Conservation (phyloP, 371 early-diverging fungal genomes). For the Mortierella sp. region DNA sequence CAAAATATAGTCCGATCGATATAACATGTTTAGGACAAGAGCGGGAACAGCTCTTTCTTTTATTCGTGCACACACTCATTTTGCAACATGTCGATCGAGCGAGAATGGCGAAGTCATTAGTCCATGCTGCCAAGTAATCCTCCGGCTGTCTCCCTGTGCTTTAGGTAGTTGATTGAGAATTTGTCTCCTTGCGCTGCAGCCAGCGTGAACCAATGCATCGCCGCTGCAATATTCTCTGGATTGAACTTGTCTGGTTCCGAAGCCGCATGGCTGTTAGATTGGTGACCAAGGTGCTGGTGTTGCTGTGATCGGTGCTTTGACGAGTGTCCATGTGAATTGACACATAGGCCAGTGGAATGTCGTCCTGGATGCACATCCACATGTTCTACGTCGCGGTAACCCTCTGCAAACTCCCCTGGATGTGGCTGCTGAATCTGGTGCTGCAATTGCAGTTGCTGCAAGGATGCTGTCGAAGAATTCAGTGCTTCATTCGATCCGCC, state of each 20-base stretch:
- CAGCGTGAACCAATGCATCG: slow-evolving; percentile 57
- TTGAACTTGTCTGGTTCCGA: slow-evolving; percentile 54
- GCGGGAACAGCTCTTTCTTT: too few relatives aligned
- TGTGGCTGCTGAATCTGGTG: slow-evolving; percentile 3
- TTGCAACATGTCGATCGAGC: too few relatives aligned
- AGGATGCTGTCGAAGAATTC: slow-evolving; percentile 20
- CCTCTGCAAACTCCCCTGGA: slow-evolving; percentile 40
- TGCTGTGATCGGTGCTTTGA: slow-evolving; percentile 8
- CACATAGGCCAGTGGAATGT: slow-evolving; percentile 4
- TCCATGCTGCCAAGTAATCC: slow-evolving; percentile 28
- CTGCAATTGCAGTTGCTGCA: slow-evolving; percentile 19
- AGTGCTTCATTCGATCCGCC: slow-evolving; percentile 22
- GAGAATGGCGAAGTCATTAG: slow-evolving; percentile 8
- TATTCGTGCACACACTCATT: too few relatives aligned
- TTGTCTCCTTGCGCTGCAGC: slow-evolving; percentile 58
- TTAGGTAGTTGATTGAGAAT: slow-evolving; percentile 55
- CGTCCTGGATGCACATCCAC: slow-evolving; percentile 21
- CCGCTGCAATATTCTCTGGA: slow-evolving; percentile 56
- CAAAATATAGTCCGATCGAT: too few relatives aligned
- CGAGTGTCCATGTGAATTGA: not conserved
- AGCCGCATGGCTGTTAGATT: slow-evolving; percentile 5
- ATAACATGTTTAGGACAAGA: too few relatives aligned
- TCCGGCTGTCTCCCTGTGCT: slow-evolving; percentile 52
- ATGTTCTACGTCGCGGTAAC: slow-evolving; percentile 36
- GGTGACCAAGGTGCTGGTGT: slow-evolving; percentile 10